Conservation (phyloP, 306 rosid genomes). For the Vigna reflexopilosa region DNA sequence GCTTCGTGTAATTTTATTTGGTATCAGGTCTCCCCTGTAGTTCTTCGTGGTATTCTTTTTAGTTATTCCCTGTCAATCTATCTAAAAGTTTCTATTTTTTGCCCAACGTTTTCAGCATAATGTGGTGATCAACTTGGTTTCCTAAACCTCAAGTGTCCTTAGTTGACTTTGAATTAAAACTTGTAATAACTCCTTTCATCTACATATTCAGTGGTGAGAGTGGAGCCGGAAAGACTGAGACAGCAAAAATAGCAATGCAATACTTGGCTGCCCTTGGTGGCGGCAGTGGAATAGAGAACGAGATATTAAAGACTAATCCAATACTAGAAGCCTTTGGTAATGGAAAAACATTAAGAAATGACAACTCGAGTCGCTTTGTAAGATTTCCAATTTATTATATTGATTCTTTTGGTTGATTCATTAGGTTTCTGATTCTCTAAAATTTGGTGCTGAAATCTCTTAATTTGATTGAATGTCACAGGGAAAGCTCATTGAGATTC, state of each 20-base stretch:
- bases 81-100: conserved; percentile 19
- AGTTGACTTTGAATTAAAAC: conserved; percentile 16
- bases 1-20: not conserved
- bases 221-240: conserved; percentile 99
- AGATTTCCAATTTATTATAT: conserved; percentile 52
- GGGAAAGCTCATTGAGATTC: conserved; percentile 99
- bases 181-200: conserved; percentile 17
- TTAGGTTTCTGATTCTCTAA: conserved; percentile 35
- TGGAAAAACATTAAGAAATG: conserved; percentile 97
- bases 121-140: conserved; percentile 29
- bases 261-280: conserved; percentile 97
- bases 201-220: conserved; percentile 85
- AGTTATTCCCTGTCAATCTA: not conserved
- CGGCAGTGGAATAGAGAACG: conserved; percentile 98
- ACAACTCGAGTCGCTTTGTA: conserved; percentile 99
- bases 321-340: conserved; percentile 98
- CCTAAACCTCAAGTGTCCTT: conserved; percentile 9
- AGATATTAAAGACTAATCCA: conserved; percentile 96
- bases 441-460: conserved; percentile 34
- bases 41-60: not conserved
- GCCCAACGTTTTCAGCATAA: conserved; percentile 10
- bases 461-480: conserved; percentile 51
- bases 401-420: conserved; percentile 43
- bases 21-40: not conserved
- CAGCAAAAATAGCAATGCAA: conserved; percentile 99